Evolutionary conservation across 257 asterid genomes (phyloP).

Genomic region (Plantago elongata): DNA sequence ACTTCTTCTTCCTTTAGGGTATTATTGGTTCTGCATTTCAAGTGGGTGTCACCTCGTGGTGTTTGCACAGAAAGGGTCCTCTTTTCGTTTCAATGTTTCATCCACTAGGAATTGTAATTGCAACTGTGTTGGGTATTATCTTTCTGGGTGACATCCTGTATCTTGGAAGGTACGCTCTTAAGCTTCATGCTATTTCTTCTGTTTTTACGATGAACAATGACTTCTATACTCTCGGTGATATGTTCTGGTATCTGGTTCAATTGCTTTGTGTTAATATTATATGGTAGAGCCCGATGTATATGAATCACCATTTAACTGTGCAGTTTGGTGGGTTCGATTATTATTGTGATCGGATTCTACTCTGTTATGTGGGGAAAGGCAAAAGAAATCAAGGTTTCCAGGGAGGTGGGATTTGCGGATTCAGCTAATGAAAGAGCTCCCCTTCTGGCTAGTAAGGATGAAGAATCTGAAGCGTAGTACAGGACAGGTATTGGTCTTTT

Average conservation of each 20-base stretch:
- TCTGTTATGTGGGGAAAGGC: constrained; percentile 95
- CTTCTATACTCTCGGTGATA: neutral
- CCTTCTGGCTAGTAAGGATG: constrained; percentile 39
- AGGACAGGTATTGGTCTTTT: constrained; percentile 4
- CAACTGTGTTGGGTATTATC: constrained; percentile 54
- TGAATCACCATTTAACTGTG: constrained; percentile 13
- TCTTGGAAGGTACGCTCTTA: constrained; percentile 67
- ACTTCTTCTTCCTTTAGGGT: constrained; percentile 36
- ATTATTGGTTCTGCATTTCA: constrained; percentile 84
- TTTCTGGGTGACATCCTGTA: constrained; percentile 57
- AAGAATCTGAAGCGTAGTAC: constrained; percentile 20
- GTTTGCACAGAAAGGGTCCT: constrained; percentile 70
- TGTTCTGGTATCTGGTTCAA: neutral
- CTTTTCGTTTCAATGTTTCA: constrained; percentile 82
- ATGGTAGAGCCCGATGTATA: neutral
- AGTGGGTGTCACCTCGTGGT: constrained; percentile 68
- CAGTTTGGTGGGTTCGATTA: constrained; percentile 70
- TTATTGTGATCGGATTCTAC: constrained; percentile 79
- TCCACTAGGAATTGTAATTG: constrained; percentile 69
- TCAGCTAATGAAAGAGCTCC: constrained; percentile 37
- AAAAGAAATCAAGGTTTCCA: constrained; percentile 37
- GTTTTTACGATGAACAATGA: neutral
- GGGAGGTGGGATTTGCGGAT: constrained; percentile 22
- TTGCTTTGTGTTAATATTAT: constrained; percentile 10
- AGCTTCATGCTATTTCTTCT: constrained; percentile 8